These are phyloP conservation scores for Juglanconis juglandina DNA, from an alignment of 2,329 filamentous ascomycete genomes.

Conservation along the genomic window DNA sequence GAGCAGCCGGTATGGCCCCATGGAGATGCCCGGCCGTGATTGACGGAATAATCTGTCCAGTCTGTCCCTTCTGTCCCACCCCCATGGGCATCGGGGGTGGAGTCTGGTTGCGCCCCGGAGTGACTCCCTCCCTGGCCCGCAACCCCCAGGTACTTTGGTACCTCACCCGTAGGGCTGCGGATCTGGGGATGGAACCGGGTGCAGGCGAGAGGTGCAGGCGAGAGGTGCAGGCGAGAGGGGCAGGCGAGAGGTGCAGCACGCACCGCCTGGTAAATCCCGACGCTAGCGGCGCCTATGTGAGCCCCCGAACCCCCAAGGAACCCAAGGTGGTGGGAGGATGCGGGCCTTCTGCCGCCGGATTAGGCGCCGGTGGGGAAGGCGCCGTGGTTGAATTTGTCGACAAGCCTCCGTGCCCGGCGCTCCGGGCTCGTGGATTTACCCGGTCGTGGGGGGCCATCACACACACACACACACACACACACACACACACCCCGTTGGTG, in stretches of 20 bases:
- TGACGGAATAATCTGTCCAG: slow-evolving; percentile 10
- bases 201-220: background rate
- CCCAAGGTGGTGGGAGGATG: background rate
- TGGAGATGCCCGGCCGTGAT: slow-evolving; percentile 6
- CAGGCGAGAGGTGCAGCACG: background rate
- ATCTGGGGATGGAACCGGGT: background rate
- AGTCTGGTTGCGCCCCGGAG: background rate
- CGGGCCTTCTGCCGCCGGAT: background rate
- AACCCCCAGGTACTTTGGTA: background rate
- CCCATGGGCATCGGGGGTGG: background rate
- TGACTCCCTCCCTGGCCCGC: background rate
- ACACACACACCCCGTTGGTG: no score
- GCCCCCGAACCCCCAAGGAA: background rate
- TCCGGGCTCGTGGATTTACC: background rate
- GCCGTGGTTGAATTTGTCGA: no score
- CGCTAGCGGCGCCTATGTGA: background rate
- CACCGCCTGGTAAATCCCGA: background rate
- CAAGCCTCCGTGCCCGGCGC: background rate
- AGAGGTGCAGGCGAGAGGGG: background rate
- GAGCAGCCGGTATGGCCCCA: slow-evolving; percentile 4
- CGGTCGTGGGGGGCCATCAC: background rate
- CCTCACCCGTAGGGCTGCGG: background rate
- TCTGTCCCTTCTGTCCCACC: background rate
- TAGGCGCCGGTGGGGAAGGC: background rate
- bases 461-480: no score